A percentile compares a stretch with the other conserved stretches of the same genome.
Conservation (phyloP, 257 asterid genomes). For the Solanum piurae region DNA sequence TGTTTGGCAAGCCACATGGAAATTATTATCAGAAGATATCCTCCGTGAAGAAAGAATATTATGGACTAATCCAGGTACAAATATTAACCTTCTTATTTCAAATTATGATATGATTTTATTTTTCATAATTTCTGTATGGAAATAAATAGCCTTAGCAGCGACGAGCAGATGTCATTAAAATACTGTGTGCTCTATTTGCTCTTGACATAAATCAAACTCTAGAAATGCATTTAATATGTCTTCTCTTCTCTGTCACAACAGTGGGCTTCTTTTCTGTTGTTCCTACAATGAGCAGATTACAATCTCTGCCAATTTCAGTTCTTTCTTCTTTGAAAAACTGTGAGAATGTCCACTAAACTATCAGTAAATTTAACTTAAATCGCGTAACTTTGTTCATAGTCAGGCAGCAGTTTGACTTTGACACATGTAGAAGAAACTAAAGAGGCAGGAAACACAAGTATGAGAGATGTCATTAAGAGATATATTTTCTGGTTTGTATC, state of each 20-base stretch:
- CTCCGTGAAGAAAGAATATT: not conserved
- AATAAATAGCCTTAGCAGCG: not conserved
- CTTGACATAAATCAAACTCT: not conserved
- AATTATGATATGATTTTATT: not conserved
- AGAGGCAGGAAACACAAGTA: not conserved
- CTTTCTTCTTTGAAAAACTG: not conserved
- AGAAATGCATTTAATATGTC: constrained; percentile 7
- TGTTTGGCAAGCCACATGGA: not conserved
- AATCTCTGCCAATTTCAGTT: not conserved
- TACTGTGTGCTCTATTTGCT: not conserved
- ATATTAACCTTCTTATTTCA: not conserved
- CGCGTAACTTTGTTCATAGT: not conserved
- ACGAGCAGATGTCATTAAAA: not conserved
- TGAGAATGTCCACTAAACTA: not conserved
- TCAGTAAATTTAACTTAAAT: not conserved
- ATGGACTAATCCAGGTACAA: not conserved
- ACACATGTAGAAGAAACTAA: not conserved
- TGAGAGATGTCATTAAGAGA: not conserved
- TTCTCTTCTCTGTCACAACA: constrained; percentile 26
- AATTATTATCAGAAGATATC: not conserved
- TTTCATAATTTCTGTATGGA: not conserved
- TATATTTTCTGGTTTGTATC: not conserved
- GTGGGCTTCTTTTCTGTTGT: constrained; percentile 33
- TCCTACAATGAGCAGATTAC: constrained; percentile 24
- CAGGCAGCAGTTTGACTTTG: not conserved